Percentiles rank a stretch among this genome's conserved stretches.
Evolutionary conservation across 164 flowering plant species (phyloP).

Genomic region (Nelumbo lutea): DNA sequence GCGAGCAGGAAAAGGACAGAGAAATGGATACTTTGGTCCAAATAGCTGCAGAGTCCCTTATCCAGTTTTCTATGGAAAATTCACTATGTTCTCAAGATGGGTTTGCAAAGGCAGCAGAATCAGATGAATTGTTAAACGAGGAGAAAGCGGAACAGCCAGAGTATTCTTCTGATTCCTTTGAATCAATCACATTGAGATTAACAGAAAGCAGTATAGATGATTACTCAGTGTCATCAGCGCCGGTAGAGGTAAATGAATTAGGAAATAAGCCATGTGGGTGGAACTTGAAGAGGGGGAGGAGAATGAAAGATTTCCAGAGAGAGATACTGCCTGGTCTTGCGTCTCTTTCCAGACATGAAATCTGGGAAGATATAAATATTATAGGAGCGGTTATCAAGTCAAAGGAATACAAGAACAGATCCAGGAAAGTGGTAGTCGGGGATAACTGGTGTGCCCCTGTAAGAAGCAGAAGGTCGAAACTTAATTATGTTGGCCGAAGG

Average conservation of each 20-base stretch:
- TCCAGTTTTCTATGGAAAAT: constrained; percentile 25
- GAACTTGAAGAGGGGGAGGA: constrained; percentile 57
- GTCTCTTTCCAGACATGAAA: constrained; percentile 56
- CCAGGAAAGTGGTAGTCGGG: constrained; percentile 18
- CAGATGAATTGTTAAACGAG: constrained; percentile 12
- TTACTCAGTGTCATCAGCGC: constrained; percentile 30
- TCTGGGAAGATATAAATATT: constrained; percentile 50
- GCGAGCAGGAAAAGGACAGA: constrained; percentile 14
- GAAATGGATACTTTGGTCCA: constrained; percentile 29
- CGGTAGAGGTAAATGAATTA: constrained; percentile 21
- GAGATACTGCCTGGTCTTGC: constrained; percentile 55
- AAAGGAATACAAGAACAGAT: constrained; percentile 36
- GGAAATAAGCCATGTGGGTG: constrained; percentile 22
- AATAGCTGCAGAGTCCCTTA: constrained; percentile 43
- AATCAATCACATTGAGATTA: constrained; percentile 29
- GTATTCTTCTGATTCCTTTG: constrained; percentile 50
- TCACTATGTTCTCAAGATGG: constrained; percentile 14
- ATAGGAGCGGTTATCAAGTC: constrained; percentile 42
- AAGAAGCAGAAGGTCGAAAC: constrained; percentile 42
- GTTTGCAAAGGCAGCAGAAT: constrained; percentile 4
- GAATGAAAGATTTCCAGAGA: constrained; percentile 55
- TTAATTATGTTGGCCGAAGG: constrained; percentile 20
- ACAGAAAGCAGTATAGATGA: constrained; percentile 38
- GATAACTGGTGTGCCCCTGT: constrained; percentile 26
- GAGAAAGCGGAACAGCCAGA: constrained; percentile 27